A percentile compares a stretch with the other conserved stretches of the same genome.
Evolutionary conservation across 129 eudicot genomes (phyloP).

Genomic region (Mikania micrantha): DNA sequence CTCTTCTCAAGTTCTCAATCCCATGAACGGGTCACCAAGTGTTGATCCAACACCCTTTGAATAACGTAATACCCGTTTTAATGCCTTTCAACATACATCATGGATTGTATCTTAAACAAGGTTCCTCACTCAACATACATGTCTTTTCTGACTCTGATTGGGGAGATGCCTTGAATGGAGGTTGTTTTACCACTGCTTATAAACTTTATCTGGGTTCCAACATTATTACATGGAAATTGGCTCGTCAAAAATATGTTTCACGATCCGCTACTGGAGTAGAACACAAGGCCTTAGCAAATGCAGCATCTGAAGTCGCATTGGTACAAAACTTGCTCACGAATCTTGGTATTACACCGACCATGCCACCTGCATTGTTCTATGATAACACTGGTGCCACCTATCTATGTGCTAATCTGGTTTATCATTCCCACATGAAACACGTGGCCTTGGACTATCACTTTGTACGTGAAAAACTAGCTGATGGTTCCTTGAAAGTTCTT

Average conservation of each 20-base stretch:
- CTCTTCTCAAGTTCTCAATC: background rate
- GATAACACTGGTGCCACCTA: background rate
- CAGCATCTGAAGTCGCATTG: background rate
- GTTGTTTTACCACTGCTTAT: background rate
- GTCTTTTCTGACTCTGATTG: background rate
- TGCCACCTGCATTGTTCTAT: background rate
- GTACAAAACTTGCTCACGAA: background rate
- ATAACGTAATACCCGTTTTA: too few relatives aligned
- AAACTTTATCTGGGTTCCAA: background rate
- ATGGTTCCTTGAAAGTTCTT: background rate
- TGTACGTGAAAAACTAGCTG: background rate
- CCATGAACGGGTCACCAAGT: too few relatives aligned
- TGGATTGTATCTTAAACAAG: background rate
- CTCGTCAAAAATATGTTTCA: too few relatives aligned
- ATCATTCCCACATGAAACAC: background rate
- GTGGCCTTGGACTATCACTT: background rate
- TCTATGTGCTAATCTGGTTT: background rate
- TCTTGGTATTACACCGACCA: background rate
- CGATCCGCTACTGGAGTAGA: background rate
- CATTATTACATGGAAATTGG: too few relatives aligned
- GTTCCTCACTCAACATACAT: background rate
- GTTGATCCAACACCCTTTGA: too few relatives aligned
- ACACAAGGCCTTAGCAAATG: background rate
- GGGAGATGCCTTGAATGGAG: background rate
- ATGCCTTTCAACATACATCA: background rate